Conservation (phyloP, 2,329 filamentous ascomycete species). For the Epichloe glyceriae region DNA sequence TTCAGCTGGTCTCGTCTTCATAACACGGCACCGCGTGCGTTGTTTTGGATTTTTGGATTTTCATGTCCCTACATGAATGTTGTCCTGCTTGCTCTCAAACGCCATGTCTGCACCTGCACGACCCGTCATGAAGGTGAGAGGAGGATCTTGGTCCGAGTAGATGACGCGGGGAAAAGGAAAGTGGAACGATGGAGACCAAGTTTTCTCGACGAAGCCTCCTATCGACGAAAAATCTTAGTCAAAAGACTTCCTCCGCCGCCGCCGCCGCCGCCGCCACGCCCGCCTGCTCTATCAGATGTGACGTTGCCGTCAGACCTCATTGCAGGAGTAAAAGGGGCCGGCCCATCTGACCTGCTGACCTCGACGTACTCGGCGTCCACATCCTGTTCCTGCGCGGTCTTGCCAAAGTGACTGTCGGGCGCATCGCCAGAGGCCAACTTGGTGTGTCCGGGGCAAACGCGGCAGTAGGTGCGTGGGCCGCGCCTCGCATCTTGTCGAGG, state of each 20-base stretch:
- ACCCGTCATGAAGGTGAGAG: no score
- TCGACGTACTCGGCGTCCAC: slow-evolving; percentile 24
- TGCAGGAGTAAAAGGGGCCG: not conserved
- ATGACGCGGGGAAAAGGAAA: no score
- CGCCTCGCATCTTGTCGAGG: slow-evolving; percentile 28
- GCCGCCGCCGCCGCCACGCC: slow-evolving; percentile 17
- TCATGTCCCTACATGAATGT: no score
- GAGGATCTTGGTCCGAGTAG: not conserved
- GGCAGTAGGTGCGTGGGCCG: slow-evolving; percentile 9
- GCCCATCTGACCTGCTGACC: slow-evolving; percentile 15
- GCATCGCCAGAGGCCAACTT: slow-evolving; percentile 14
- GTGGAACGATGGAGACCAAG: no score
- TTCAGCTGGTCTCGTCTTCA: no score
- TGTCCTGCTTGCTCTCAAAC: no score
- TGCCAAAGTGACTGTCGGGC: slow-evolving; percentile 17
- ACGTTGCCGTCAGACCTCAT: slow-evolving; percentile 5
- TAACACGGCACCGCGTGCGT: no score
- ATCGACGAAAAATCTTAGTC: slow-evolving; percentile 23
- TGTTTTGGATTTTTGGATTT: no score
- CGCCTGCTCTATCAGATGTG: slow-evolving; percentile 10
- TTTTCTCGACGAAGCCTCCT: not conserved
- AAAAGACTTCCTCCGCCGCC: slow-evolving; percentile 15
- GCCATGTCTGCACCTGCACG: no score
- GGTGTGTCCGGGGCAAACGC: slow-evolving; percentile 15
- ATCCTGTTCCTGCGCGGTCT: slow-evolving; percentile 12